These are phyloP conservation scores for Parmelia sp. DNA, from an alignment of 495 filamentous ascomycete genomes.

Conservation along the genomic window DNA sequence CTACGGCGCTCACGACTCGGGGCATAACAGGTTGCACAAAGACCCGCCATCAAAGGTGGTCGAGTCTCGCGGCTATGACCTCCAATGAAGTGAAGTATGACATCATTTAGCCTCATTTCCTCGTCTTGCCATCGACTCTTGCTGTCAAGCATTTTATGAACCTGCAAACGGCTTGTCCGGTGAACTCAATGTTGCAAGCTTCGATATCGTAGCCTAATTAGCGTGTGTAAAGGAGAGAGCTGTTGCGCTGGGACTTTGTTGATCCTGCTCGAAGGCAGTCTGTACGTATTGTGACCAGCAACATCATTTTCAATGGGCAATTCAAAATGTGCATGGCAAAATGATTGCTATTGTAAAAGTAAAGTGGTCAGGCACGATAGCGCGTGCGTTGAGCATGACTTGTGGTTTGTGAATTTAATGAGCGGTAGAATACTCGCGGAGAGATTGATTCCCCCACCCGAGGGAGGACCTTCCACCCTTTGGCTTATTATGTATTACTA, in stretches of 20 bases:
- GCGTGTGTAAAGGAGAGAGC: background rate
- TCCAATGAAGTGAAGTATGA: background rate
- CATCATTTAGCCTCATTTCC: background rate
- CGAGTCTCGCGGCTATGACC: slow-evolving; percentile 15
- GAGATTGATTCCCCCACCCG: background rate
- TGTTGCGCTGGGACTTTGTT: background rate
- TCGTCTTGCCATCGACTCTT: background rate
- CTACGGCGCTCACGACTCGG: slow-evolving; percentile 18
- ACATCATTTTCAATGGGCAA: background rate
- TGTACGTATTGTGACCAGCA: too few species aligned
- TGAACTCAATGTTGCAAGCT: background rate
- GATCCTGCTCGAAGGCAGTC: background rate
- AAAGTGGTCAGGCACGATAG: background rate
- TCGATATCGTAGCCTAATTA: background rate
- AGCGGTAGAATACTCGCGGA: too few species aligned
- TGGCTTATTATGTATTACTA: too few species aligned
- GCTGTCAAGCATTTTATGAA: background rate
- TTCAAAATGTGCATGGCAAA: background rate
- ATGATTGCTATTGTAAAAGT: too few species aligned
- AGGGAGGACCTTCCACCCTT: too few species aligned
- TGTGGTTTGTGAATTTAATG: background rate
- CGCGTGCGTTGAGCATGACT: background rate
- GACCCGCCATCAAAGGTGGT: slow-evolving; percentile 19
- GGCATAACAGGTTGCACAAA: slow-evolving; percentile 25
- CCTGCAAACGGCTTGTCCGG: background rate